These are phyloP conservation scores for Debaryomyces hansenii DNA, from an alignment of 805 yeast species.

Conservation along the genomic window DNA sequence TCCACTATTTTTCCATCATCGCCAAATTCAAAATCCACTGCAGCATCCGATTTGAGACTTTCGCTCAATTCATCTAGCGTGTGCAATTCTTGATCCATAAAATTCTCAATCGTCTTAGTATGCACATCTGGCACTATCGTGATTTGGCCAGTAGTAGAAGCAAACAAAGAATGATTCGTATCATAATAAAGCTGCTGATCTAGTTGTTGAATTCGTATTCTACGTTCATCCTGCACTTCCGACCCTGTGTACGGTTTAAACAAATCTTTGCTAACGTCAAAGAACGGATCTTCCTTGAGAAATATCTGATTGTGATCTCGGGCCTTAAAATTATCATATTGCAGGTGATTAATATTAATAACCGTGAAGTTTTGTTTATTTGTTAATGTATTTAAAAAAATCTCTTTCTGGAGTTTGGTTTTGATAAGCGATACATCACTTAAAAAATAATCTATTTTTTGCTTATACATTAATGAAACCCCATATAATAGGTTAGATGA, in stretches of 20 bases:
- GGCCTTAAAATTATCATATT: background rate
- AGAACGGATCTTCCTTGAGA: slow-evolving; percentile 24
- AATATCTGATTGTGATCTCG: slow-evolving; percentile 4
- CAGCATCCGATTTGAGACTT: slow-evolving; percentile 3
- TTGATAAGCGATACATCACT: slow-evolving; percentile 22
- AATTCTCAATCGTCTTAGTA: slow-evolving; percentile 11
- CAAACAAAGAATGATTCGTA: background rate
- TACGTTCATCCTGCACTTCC: slow-evolving; percentile 13
- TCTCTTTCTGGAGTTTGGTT: slow-evolving; percentile 10
- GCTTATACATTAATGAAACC: slow-evolving; percentile 46
- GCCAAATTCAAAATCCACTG: slow-evolving; percentile 22
- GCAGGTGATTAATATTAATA: background rate
- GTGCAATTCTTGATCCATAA: slow-evolving; percentile 11
- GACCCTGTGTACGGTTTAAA: slow-evolving; percentile 11
- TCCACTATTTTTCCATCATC: slow-evolving; percentile 14
- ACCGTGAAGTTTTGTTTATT: background rate
- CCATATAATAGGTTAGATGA: slow-evolving; percentile 50
- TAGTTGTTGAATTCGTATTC: slow-evolving; percentile 12
- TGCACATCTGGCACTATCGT: slow-evolving; percentile 1
- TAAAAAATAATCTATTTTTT: slow-evolving; percentile 49
- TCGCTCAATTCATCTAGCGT: slow-evolving; percentile 8
- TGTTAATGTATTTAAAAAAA: slow-evolving; percentile 3
- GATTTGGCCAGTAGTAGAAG: background rate
- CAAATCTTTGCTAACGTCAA: slow-evolving; percentile 25
- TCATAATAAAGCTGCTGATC: slow-evolving; percentile 9